Evolutionary conservation across 208 protist genomes (phyloP), one percentile per base, ranked within the genome.

Genomic region (Trypanosoma conorhini): DNA sequence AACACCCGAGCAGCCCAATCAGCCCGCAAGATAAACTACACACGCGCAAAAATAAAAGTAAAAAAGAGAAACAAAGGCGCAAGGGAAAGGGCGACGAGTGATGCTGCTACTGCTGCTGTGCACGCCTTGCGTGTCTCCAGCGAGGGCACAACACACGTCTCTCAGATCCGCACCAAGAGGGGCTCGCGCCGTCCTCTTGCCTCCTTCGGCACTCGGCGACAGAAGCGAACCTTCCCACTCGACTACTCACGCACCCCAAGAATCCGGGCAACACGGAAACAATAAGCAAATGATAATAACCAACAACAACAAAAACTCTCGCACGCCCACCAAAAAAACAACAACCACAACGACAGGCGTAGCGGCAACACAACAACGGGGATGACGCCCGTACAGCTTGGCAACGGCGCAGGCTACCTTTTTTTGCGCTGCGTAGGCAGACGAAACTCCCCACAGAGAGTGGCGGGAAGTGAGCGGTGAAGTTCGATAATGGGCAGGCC

Each of bases 361-460:
- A 85, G 82, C 31, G 52, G 54, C 33, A 61, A 56, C 33, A 15
- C 21, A 38, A 19, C 26, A 61, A 24, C 22, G 26, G 2, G 5
- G 4, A 26, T 54, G 3, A 4, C 12, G 46, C 50, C 17, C 12
- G 46, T 24, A 44, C 24, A 10, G 44, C 21, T 58, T 44, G 22
- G n/a, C 35, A 74, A 52, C 31, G 48, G 1, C 31, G 66, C 52
- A 31, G 17, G 35, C 22, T 76, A 63, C 31, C 54, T 75, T 35
- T 75, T 74, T 70, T 19, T 44, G 21, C 38, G 4, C 33, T 62
- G 48, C 15, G 40, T 61, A 44, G 40, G 19, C 33, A 70, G 26
- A 40, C 56, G 72, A 51, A 74, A 75, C 28, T 26, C 30, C 10
- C 69, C 68, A 64, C 33, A 74, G 26, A 82, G 67, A 26, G 59